Conservation (phyloP, 129 eudicot genomes). For the Mikania micrantha region DNA sequence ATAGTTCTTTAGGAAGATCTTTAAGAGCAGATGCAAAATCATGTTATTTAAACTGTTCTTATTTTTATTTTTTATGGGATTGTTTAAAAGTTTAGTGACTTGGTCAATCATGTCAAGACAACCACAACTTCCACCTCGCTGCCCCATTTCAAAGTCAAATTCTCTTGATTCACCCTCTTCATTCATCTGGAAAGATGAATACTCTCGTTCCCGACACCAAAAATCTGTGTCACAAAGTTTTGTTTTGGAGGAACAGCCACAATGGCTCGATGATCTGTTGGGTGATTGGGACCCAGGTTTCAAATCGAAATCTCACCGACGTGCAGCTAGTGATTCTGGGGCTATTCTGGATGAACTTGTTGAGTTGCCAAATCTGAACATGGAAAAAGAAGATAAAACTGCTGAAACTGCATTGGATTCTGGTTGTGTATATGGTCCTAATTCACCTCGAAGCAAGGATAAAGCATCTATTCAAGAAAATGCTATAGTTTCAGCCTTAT, state of each 20-base stretch:
- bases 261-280: constrained; percentile 65
- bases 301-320: constrained; percentile 24
- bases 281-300: constrained; percentile 46
- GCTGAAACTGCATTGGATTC: constrained; percentile 36
- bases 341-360: constrained; percentile 32
- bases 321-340: constrained; percentile 60
- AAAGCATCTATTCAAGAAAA: constrained; percentile 38
- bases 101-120: constrained; percentile 56
- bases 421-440: constrained; percentile 62
- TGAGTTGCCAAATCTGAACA: constrained; percentile 25
- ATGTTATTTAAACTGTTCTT: background rate
- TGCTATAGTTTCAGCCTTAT: constrained; percentile 56
- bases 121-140: constrained; percentile 79
- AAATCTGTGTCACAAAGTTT: constrained; percentile 51
- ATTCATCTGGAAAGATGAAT: constrained; percentile 11
- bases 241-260: constrained; percentile 52
- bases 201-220: constrained; percentile 19
- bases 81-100: constrained; percentile 1
- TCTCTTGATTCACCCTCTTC: constrained; percentile 28
- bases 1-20: constrained; percentile 5
- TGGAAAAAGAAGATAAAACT: constrained; percentile 19
- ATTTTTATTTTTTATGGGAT: background rate
- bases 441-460: constrained; percentile 61
- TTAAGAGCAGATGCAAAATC: background rate
- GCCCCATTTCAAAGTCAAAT: constrained; percentile 44